These are phyloP conservation scores for Amaranthus palmeri DNA, from an alignment of 148 eudicot species.

Conservation along the genomic window DNA sequence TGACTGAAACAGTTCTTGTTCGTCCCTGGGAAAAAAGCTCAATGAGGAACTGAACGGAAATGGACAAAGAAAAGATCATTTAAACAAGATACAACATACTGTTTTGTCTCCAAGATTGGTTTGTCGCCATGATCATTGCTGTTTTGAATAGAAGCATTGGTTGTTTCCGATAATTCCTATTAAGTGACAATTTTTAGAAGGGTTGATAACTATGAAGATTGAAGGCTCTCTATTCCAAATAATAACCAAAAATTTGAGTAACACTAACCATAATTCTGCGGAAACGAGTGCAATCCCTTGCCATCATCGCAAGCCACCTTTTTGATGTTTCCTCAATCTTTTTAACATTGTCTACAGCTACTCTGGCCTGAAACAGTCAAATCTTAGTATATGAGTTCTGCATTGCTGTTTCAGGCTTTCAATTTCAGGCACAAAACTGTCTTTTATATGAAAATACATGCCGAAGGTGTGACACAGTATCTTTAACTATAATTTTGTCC, in stretches of 20 bases:
- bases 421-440: neutral
- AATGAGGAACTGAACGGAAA: neutral
- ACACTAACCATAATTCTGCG: conserved; percentile 80
- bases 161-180: conserved; percentile 49
- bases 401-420: too few relatives aligned
- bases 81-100: neutral
- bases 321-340: conserved; percentile 67
- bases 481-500: too few relatives aligned
- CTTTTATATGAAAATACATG: neutral
- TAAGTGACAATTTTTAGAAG: neutral
- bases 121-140: conserved; percentile 19
- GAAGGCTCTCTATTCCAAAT: neutral
- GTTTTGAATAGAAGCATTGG: conserved; percentile 27
- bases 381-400: conserved; percentile 4
- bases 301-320: conserved; percentile 67
- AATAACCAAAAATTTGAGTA: conserved; percentile 3
- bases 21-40: neutral
- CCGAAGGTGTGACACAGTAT: neutral
- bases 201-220: neutral
- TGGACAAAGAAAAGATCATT: neutral
- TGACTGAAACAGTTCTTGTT: conserved; percentile 20
- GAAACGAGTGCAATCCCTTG: conserved; percentile 86
- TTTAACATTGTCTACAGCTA: conserved; percentile 55
- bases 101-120: neutral
- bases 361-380: conserved; percentile 39